These are phyloP conservation scores for Aspergillus carbonarius DNA, from an alignment of 2,329 filamentous ascomycete genomes.

Conservation along the genomic window DNA sequence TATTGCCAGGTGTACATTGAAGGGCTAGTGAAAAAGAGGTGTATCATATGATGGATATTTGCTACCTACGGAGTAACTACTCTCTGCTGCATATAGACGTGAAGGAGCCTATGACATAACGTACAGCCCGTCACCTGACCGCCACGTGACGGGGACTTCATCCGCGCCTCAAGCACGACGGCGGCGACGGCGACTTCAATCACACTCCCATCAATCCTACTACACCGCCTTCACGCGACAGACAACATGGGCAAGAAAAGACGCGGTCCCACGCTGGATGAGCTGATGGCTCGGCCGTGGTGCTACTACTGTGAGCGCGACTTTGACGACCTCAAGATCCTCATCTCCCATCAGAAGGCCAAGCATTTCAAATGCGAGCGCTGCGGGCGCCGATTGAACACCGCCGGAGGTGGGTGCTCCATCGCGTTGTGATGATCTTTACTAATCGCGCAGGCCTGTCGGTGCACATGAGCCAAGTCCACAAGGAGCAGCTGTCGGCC, in stretches of 20 bases:
- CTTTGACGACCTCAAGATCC: slow-evolving; percentile 94
- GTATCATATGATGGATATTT: background rate
- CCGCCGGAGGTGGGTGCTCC: slow-evolving; percentile 73
- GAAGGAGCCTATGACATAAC: background rate
- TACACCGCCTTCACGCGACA: background rate
- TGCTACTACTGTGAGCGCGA: slow-evolving; percentile 99
- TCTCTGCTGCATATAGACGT: too few relatives aligned
- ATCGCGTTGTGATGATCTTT: background rate
- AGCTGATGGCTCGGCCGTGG: slow-evolving; percentile 84
- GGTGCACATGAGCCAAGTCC: slow-evolving; percentile 97
- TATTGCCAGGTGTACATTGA: background rate
- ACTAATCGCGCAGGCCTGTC: slow-evolving; percentile 65
- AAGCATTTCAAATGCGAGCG: slow-evolving; percentile 98
- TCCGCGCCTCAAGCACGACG: background rate
- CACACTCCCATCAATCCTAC: background rate
- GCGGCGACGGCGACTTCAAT: background rate
- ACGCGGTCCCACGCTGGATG: slow-evolving; percentile 81
- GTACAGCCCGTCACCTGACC: background rate
- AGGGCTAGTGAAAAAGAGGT: background rate
- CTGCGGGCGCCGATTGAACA: slow-evolving; percentile 86
- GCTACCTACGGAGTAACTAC: too few relatives aligned
- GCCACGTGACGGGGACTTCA: background rate
- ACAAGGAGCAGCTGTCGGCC: slow-evolving; percentile 83
- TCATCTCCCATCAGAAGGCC: slow-evolving; percentile 97
- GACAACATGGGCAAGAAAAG: slow-evolving; percentile 81